A percentile compares a stretch with the other conserved stretches of the same genome.
These are phyloP conservation scores for Halophytophthora polymorphica DNA, from an alignment of 352 stramenopile species.

Conservation along the genomic window DNA sequence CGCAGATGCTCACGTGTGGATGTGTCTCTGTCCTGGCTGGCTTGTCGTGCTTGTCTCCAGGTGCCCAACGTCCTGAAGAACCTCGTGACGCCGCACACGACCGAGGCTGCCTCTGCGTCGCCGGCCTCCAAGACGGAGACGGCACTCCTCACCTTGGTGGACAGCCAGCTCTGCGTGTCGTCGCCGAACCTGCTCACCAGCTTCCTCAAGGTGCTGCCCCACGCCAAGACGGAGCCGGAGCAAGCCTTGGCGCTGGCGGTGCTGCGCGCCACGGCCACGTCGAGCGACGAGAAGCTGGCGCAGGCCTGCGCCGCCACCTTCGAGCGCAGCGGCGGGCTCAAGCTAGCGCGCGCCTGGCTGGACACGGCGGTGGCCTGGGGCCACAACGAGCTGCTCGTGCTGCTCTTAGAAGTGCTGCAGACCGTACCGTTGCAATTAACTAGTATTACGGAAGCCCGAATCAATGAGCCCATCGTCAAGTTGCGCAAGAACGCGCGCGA, in stretches of 20 bases:
- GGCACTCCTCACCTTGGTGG: constrained; percentile 53
- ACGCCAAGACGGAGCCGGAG: constrained; percentile 67
- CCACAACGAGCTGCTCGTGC: constrained; percentile 75
- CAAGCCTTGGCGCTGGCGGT: constrained; percentile 69
- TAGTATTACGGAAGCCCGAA: constrained; percentile 85
- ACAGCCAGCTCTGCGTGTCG: constrained; percentile 46
- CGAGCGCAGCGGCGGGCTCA: constrained; percentile 69
- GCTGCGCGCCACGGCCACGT: constrained; percentile 60
- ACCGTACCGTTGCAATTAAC: constrained; percentile 76
- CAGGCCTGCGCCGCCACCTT: constrained; percentile 56
- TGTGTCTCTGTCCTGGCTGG: not conserved
- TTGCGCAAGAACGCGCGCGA: constrained; percentile 75
- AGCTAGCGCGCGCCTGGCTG: constrained; percentile 76
- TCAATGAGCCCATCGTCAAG: constrained; percentile 88
- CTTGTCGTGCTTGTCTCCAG: constrained; percentile 4
- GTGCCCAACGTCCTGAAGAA: constrained; percentile 38
- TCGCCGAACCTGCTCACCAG: constrained; percentile 45
- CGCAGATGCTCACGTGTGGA: constrained; percentile 11
- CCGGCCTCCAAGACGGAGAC: constrained; percentile 37
- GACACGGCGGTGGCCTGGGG: constrained; percentile 75
- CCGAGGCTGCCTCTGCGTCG: constrained; percentile 19
- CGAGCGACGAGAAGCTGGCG: constrained; percentile 52
- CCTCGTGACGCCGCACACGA: constrained; percentile 24
- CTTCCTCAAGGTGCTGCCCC: constrained; percentile 58
- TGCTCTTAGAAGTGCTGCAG: constrained; percentile 81